A percentile compares a stretch with the other conserved stretches of the same genome.
Conservation (phyloP, 305 asterid genomes). For the Rubia balearica region DNA sequence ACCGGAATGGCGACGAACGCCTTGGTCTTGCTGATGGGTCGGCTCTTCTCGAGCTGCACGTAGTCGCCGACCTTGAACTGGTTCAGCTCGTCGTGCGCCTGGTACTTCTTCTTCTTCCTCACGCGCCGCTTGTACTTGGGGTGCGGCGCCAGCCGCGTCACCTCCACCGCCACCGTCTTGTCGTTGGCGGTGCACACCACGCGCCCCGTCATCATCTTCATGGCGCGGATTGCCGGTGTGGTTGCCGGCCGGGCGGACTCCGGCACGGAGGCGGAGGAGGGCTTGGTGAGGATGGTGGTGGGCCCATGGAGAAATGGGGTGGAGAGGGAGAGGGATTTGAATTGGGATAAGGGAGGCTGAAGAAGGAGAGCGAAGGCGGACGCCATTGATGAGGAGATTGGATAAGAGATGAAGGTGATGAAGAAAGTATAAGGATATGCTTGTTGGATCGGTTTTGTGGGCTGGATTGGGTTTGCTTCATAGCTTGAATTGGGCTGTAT, state of each 20-base stretch:
- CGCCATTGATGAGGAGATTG: constrained; percentile 28
- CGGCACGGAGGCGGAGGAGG: constrained; percentile 21
- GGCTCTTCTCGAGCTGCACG: constrained; percentile 70
- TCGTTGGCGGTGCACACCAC: constrained; percentile 75
- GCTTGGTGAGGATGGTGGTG: constrained; percentile 35
- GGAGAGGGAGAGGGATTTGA: constrained; percentile 59
- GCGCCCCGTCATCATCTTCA: constrained; percentile 57
- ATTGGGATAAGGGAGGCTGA: constrained; percentile 38
- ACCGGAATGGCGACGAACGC: constrained; percentile 60
- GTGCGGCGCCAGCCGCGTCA: constrained; percentile 74
- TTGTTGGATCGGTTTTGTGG: not conserved
- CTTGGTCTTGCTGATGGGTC: constrained; percentile 83
- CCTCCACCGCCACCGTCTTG: constrained; percentile 87
- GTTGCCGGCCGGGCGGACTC: constrained; percentile 26
- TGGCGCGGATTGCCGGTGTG: constrained; percentile 56
- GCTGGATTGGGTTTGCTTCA: no score
- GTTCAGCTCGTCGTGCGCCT: constrained; percentile 80
- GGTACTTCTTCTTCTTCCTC: constrained; percentile 86
- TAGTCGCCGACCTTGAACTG: constrained; percentile 75
- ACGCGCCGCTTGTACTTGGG: constrained; percentile 95
- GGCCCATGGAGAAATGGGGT: constrained; percentile 72
- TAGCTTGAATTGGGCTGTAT: no score
- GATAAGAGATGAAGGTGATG: constrained; percentile 19
- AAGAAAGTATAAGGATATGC: not conserved
- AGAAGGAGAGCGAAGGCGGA: constrained; percentile 35